Evolutionary conservation across 768 basidiomycete genomes (phyloP).

Genomic region (Asterophora lycoperdoides): DNA sequence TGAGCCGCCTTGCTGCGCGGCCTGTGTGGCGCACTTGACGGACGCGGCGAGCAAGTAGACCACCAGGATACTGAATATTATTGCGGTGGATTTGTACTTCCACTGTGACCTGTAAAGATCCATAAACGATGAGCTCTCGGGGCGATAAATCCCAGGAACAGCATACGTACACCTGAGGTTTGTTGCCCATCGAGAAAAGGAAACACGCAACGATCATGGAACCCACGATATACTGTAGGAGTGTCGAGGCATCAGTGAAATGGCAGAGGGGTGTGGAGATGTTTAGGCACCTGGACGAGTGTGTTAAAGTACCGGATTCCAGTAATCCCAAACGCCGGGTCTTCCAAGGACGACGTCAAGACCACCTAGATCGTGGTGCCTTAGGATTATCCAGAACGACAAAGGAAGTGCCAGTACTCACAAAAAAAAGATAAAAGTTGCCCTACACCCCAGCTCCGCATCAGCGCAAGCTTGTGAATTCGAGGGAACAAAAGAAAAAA

Average conservation of each 20-base stretch:
- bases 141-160: neutral
- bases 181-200: conserved; percentile 94
- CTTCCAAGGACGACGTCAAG: conserved; percentile 83
- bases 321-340: conserved; percentile 56
- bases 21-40: conserved; percentile 73
- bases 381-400: neutral
- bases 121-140: neutral
- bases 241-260: neutral
- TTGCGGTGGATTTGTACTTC: conserved; percentile 83
- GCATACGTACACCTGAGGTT: conserved; percentile 66
- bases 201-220: conserved; percentile 86
- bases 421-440: conserved; percentile 95
- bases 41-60: conserved; percentile 82
- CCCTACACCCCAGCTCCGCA: conserved; percentile 44
- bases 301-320: conserved; percentile 73
- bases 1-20: conserved; percentile 59
- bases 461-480: neutral
- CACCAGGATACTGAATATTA: conserved; percentile 74
- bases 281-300: conserved; percentile 55
- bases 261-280: neutral
- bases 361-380: conserved; percentile 51
- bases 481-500: neutral
- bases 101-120: conserved; percentile 51
- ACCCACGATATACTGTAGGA: conserved; percentile 69
- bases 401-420: conserved; percentile 33